Evolutionary conservation across 2,329 filamentous ascomycete species (phyloP).

Genomic region (Fusarium coffeatum): DNA sequence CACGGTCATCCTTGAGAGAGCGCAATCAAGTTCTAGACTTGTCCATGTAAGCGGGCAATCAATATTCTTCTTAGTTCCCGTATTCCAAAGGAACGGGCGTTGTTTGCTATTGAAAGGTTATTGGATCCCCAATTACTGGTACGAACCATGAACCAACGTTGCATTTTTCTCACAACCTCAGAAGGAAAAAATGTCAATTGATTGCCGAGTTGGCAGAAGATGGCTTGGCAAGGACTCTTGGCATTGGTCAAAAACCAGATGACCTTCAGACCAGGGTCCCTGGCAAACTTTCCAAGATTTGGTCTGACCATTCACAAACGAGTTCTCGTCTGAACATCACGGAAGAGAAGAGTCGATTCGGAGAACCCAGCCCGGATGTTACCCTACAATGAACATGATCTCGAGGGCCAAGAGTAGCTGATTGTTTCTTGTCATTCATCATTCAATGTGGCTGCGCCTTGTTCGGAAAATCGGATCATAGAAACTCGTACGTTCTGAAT

Average conservation of each 20-base stretch:
- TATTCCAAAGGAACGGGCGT: neutral
- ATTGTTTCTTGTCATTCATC: slow-evolving; percentile 20
- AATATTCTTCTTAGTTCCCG: slow-evolving; percentile 19
- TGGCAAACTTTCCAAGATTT: slow-evolving; percentile 17
- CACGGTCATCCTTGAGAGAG: slow-evolving; percentile 17
- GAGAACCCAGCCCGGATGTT: slow-evolving; percentile 10
- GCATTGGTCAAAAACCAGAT: slow-evolving; percentile 8
- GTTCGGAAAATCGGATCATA: slow-evolving; percentile 6
- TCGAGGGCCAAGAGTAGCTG: neutral
- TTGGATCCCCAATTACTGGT: slow-evolving; percentile 12
- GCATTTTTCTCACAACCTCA: slow-evolving; percentile 10
- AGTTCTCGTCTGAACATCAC: slow-evolving; percentile 24
- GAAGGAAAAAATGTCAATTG: neutral
- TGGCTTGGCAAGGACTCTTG: slow-evolving; percentile 17
- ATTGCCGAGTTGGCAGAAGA: slow-evolving; percentile 21
- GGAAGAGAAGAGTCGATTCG: neutral
- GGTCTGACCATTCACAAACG: slow-evolving; percentile 29
- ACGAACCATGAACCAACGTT: slow-evolving; percentile 8
- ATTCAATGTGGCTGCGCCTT: slow-evolving; percentile 16
- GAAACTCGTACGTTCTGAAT: slow-evolving; percentile 6
- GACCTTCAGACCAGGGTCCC: slow-evolving; percentile 15
- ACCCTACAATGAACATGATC: slow-evolving; percentile 29
- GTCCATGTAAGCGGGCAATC: neutral
- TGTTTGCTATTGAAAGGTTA: slow-evolving; percentile 3
- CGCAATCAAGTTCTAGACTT: neutral